Base-by-base conservation (phyloP, 2,329 filamentous ascomycete species). In the Teratosphaeria pseudoeucalypti region DNA sequence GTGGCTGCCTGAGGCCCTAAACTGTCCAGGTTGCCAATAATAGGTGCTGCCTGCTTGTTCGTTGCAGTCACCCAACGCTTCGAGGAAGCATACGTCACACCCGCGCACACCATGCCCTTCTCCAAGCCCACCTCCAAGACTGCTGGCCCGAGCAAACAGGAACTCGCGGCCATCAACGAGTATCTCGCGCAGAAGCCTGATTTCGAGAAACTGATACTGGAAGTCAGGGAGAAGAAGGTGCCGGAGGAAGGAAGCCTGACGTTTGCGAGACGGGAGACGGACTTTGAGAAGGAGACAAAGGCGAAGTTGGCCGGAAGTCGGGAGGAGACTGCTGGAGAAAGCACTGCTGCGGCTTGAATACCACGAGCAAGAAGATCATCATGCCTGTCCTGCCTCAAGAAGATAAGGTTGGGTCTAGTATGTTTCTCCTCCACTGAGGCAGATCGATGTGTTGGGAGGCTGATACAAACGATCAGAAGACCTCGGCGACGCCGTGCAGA, bases 301-400 rank as follows among this genome's bases (percentile, higher is more conserved):
- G 27, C 37, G 32, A n/a, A 16, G 11, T 6, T 32, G 10, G 3
- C 16, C 16, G 23, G 14, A 1, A 54, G 12, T 32, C 52, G 52
- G 4, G 7, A 19, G 43, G 5, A 23, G 19, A 10, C 7, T 23
- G n/a, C 43, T 23, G 16, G 43, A 23, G 37, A 16, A 11, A 12
- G 2, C 11, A 39, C 16, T 39, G 37, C 11, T 39, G 11, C 37
- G 16, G 9, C 43, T 6, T 23, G 43, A 49, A n/a, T 19, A 49
- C n/a, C 2, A 49, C 43, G 52, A 54, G 52, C 27, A 26, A n/a
- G 32, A 52, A 16, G 12, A 27, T 34, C 47, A 72, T 63, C 54
- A 77, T 77, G 75, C 75, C 76, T 58, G 71, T 72, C 63, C 73
- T 74, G 63, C 72, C 73, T 57, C 70, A 72, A 64, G 74, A 77